Evolutionary conservation across 2,329 filamentous ascomycete species (phyloP).

Genomic region (Aspergillus oerlinghausenensis): DNA sequence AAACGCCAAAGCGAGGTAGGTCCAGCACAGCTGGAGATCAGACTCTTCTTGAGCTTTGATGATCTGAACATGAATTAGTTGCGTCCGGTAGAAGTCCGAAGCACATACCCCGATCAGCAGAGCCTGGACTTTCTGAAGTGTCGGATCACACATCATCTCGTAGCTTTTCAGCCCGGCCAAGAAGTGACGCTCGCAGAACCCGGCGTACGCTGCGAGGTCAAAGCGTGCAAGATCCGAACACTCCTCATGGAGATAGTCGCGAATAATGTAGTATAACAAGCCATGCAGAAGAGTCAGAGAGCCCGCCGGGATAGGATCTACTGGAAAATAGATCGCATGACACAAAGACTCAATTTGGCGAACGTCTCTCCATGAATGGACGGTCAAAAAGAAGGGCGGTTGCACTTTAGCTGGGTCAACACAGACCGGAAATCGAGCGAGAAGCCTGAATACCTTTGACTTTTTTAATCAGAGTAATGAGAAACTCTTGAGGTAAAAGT

Average conservation of each 20-base stretch:
- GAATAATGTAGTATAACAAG: slow-evolving; percentile 21
- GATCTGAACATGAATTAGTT: slow-evolving; percentile 11
- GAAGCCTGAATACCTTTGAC: slow-evolving; percentile 12
- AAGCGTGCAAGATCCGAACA: slow-evolving; percentile 13
- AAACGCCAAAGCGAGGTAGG: slow-evolving; percentile 20
- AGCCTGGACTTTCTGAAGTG: slow-evolving; percentile 21
- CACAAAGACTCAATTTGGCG: slow-evolving; percentile 17
- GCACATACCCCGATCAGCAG: slow-evolving; percentile 17
- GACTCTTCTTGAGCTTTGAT: slow-evolving; percentile 25
- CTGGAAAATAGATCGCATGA: slow-evolving; percentile 21
- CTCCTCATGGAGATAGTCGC: slow-evolving; percentile 21
- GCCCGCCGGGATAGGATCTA: slow-evolving; percentile 17
- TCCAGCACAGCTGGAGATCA: slow-evolving; percentile 22
- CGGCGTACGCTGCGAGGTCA: slow-evolving; percentile 10
- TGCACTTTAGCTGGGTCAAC: slow-evolving; percentile 9
- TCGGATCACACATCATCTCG: slow-evolving; percentile 18
- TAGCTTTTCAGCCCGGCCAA: slow-evolving; percentile 12
- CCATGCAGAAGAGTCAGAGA: slow-evolving; percentile 20
- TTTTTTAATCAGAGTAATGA: slow-evolving; percentile 17
- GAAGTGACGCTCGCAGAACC: slow-evolving; percentile 15
- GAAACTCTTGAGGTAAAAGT: slow-evolving; percentile 16
- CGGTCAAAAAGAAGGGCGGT: slow-evolving; percentile 23
- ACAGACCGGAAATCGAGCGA: neutral
- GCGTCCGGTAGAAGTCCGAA: neutral
- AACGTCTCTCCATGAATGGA: slow-evolving; percentile 22